Conservation (phyloP, 208 protist species). For the Porcisia hertigi region DNA sequence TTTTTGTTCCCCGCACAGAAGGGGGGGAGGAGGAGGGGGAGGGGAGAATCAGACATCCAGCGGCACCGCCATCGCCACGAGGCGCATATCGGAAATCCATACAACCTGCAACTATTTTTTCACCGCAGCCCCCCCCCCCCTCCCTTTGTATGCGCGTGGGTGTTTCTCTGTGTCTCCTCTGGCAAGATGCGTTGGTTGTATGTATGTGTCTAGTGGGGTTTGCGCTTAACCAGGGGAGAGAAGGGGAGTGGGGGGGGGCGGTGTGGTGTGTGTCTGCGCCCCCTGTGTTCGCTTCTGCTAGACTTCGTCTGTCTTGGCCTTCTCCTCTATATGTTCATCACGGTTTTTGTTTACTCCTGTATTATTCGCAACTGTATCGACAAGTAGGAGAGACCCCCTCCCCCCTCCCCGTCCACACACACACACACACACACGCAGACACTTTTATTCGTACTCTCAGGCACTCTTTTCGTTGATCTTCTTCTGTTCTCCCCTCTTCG, state of each 20-base stretch:
- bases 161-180: too few relatives aligned
- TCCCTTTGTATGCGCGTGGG: neutral
- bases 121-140: neutral
- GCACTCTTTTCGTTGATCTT: slow-evolving; percentile 11
- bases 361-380: neutral
- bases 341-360: neutral
- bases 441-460: neutral
- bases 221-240: too few relatives aligned
- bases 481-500: neutral
- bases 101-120: neutral
- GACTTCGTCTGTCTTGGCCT: neutral
- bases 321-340: neutral
- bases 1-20: neutral
- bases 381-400: neutral
- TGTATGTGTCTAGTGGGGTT: too few relatives aligned
- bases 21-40: neutral
- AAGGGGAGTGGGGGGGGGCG: too few relatives aligned
- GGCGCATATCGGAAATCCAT: neutral
- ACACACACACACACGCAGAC: slow-evolving; percentile 4
- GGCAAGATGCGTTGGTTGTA: too few relatives aligned
- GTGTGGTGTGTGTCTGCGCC: too few relatives aligned
- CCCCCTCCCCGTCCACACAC: neutral
- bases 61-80: neutral
- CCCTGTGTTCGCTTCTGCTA: neutral
- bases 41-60: neutral